Base-by-base conservation (phyloP, 345 rosid genomes). In the Eucalyptus rudis region DNA sequence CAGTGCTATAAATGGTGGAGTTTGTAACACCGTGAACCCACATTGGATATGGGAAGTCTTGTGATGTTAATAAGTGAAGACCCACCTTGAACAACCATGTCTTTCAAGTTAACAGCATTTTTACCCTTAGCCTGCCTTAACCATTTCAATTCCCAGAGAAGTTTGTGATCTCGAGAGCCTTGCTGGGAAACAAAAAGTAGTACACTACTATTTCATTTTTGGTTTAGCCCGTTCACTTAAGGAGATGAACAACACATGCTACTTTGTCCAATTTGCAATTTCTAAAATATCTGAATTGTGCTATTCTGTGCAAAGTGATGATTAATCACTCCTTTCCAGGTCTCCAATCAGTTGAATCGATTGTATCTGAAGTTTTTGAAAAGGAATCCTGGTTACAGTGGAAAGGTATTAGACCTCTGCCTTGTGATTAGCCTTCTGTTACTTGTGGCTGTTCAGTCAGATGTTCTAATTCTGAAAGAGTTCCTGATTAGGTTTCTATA, bases 331-430 rank as follows among this genome's bases (percentile, higher is more conserved):
- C 90, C 86, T 81, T 89, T 85, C 81, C 96, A 98, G 99, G 99
- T 98, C 58, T 96, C 99, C 51, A 97, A 94, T 89, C 99, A 98
- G 91, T 93, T 98, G 76, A 98, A 98, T 88, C 47, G 93, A 89
- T 93, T 98, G 68, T 96, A 95, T 89, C 90, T 94, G 52, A 98
- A 97, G 93, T 98, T 98, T 88, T 87, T 95, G 31, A 98, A 93
- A 90, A 94, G 98, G 86, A 98, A 96, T 92, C 97, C 99, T 87
- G 97, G 97, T 84, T 98, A 98, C 93, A 94, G 95, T 87, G 99
- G 99, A 91, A 97, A 98, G 99, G 99, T 98, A 88, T 86, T 89
- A 89, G 88, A 68, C 81, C 92, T 24, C 87, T 91, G 58, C n/a
- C 31, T 86, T 45, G n/a, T 50, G 49, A 58, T 89, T 58, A 7